Evolutionary conservation across 495 filamentous ascomycete species (phyloP).

Genomic region (Penicillium longicatenatum): DNA sequence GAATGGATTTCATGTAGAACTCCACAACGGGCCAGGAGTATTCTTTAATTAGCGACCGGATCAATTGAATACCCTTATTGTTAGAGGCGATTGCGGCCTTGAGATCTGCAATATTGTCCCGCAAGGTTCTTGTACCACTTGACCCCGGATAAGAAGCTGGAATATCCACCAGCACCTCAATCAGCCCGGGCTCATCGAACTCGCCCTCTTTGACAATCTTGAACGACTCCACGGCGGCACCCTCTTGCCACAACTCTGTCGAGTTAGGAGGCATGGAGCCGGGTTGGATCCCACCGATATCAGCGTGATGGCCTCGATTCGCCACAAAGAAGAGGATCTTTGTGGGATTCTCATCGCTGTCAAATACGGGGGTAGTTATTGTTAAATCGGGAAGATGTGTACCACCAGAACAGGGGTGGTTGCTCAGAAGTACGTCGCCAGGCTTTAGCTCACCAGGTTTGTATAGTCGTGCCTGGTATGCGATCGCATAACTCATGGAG

Average conservation of each 20-base stretch:
- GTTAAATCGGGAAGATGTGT: constrained; percentile 88
- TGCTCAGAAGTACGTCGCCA: constrained; percentile 88
- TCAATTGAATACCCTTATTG: constrained; percentile 91
- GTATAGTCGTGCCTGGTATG: constrained; percentile 73
- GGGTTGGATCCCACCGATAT: constrained; percentile 90
- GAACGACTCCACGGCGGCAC: constrained; percentile 82
- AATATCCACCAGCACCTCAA: constrained; percentile 70
- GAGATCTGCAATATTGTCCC: constrained; percentile 90
- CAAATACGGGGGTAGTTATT: constrained; percentile 82
- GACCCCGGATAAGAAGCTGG: constrained; percentile 82
- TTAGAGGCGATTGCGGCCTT: constrained; percentile 93
- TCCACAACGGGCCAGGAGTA: constrained; percentile 88
- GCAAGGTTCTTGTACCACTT: constrained; percentile 79
- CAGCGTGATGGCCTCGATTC: constrained; percentile 73
- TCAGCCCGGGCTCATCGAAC: constrained; percentile 83
- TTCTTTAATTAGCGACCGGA: constrained; percentile 76
- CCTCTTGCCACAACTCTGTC: constrained; percentile 85
- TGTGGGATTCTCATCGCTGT: constrained; percentile 47
- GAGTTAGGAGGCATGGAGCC: constrained; percentile 94
- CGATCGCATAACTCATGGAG: constrained; percentile 85
- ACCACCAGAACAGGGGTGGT: constrained; percentile 82
- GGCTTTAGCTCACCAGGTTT: constrained; percentile 81
- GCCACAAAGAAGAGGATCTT: constrained; percentile 92
- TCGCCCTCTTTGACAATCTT: constrained; percentile 80
- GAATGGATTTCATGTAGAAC: constrained; percentile 84